Conservation (phyloP, 768 basidiomycete species). For the Cantharellus cinnabarinus region DNA sequence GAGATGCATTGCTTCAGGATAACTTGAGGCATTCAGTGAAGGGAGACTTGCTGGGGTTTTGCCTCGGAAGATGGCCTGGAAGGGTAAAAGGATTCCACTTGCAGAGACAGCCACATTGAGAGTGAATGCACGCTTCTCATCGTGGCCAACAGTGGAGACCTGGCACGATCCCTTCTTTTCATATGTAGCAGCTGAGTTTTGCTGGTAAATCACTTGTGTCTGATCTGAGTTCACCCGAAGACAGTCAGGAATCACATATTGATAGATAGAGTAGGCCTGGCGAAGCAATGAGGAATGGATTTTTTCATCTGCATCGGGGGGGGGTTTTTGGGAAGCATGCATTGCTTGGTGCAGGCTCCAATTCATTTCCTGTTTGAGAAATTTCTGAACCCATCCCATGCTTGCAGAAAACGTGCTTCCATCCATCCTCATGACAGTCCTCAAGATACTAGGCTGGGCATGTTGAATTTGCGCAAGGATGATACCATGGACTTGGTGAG, state of each 20-base stretch:
- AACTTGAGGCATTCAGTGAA: background rate
- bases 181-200: slow-evolving; percentile 15
- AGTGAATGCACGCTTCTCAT: slow-evolving; percentile 27
- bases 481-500: too few relatives aligned
- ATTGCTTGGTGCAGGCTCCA: slow-evolving; percentile 17
- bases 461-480: too few relatives aligned
- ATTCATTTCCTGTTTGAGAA: slow-evolving; percentile 9
- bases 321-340: slow-evolving; percentile 20
- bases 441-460: too few relatives aligned
- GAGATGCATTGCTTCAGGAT: background rate
- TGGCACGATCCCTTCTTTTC: slow-evolving; percentile 17
- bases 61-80: slow-evolving; percentile 22
- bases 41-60: slow-evolving; percentile 14
- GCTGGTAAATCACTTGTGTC: slow-evolving; percentile 14
- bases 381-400: slow-evolving; percentile 14
- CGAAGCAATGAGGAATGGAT: slow-evolving; percentile 10
- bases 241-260: slow-evolving; percentile 13
- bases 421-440: slow-evolving; percentile 1
- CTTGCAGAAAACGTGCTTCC: slow-evolving; percentile 16
- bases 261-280: slow-evolving; percentile 12
- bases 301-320: slow-evolving; percentile 13
- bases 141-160: slow-evolving; percentile 17
- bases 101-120: slow-evolving; percentile 17
- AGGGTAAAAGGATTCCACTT: slow-evolving; percentile 17
- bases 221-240: slow-evolving; percentile 22